Percentiles rank a stretch among this genome's conserved stretches.
Evolutionary conservation across 129 eudicot genomes (phyloP).

Genomic region (Chrysanthemum lavandulifolium): DNA sequence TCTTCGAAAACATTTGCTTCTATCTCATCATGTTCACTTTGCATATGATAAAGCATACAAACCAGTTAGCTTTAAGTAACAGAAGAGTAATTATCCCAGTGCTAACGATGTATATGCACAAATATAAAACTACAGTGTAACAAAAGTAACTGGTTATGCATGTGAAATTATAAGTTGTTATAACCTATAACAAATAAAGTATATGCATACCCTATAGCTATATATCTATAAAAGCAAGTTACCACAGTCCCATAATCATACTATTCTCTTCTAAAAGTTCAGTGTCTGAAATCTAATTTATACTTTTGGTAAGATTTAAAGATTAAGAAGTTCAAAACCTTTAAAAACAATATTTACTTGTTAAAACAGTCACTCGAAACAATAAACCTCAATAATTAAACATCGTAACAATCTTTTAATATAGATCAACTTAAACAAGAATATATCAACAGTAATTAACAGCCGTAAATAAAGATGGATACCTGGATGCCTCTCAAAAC

Average conservation of each 20-base stretch:
- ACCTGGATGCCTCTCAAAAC: slow-evolving; percentile 68
- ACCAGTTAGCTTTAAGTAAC: background rate
- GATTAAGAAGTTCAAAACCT: no score
- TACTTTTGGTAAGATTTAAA: no score
- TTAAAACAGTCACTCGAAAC: no score
- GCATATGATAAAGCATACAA: slow-evolving; percentile 20
- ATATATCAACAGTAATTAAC: background rate
- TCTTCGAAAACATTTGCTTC: slow-evolving; percentile 85
- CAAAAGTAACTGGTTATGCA: background rate
- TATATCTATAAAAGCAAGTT: no score
- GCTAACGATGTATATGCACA: no score
- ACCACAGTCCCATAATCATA: no score
- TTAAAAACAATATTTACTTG: no score
- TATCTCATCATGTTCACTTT: slow-evolving; percentile 76
- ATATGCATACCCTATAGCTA: background rate
- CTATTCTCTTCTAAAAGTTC: no score
- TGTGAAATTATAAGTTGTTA: background rate
- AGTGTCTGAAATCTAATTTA: no score
- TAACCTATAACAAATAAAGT: background rate
- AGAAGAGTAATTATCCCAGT: background rate
- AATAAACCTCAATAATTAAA: no score
- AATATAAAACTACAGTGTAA: background rate
- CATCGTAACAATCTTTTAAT: background rate
- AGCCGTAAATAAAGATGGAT: background rate
- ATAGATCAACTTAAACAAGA: background rate